Percentiles rank a stretch among this genome's conserved stretches.
Evolutionary conservation across 2,329 filamentous ascomycete genomes (phyloP).

Genomic region (Lachnellula arida): DNA sequence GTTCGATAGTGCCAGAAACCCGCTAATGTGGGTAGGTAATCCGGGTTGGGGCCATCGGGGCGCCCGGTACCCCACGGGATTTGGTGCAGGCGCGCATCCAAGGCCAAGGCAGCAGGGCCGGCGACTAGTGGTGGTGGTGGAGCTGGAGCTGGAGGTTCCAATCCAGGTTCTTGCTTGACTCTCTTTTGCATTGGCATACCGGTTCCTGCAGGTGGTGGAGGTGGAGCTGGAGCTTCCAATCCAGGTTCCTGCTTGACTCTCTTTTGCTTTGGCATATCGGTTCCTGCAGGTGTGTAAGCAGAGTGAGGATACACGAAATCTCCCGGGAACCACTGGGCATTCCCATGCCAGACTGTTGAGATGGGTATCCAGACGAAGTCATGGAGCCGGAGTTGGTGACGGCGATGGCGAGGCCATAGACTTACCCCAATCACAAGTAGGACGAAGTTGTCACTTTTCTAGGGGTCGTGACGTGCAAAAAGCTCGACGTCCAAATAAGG

Average conservation of each 20-base stretch:
- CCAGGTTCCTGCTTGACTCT: not conserved
- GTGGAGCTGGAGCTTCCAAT: not conserved
- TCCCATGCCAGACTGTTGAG: not conserved
- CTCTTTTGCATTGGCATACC: not conserved
- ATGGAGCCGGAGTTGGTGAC: not conserved
- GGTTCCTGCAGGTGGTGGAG: not conserved
- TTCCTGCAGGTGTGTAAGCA: not conserved
- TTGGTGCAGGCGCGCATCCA: too few species aligned
- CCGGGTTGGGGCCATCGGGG: too few species aligned
- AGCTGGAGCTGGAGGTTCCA: not conserved
- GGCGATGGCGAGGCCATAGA: too few species aligned
- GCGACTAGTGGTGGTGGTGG: too few species aligned
- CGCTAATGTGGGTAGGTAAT: too few species aligned
- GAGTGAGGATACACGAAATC: constrained; percentile 3
- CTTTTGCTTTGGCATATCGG: not conserved
- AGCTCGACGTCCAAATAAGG: too few species aligned
- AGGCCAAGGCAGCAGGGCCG: too few species aligned
- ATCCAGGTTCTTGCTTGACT: not conserved
- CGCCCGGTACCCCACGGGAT: too few species aligned
- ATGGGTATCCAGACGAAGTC: not conserved
- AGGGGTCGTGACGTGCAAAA: too few species aligned
- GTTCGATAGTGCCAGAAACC: too few species aligned
- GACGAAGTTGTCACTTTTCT: too few species aligned
- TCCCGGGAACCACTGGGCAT: not conserved
- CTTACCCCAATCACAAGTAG: too few species aligned